Base-by-base conservation (phyloP, 164 flowering plant genomes). In the Tinospora cordifolia region DNA sequence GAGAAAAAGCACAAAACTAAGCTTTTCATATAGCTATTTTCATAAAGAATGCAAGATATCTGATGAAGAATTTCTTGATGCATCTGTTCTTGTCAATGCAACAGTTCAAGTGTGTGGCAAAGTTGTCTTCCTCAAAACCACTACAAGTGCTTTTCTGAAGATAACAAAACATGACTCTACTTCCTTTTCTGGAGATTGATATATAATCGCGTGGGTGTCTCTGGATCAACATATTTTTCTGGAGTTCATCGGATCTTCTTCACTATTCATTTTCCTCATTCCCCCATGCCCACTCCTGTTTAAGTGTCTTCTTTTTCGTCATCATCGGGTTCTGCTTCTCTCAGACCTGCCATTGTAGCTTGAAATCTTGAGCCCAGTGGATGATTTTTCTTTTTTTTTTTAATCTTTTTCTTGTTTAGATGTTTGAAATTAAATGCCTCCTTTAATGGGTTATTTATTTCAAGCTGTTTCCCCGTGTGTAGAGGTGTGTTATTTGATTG, bases 61-160 rank as follows among this genome's bases (percentile, higher is more conserved):
- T 11, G 62, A 3, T 51, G 24, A 14, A 22, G 41, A 21, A 39
- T 67, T 51, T 40, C 63, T 38, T 10, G 30, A 34, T 39, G 19
- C 57, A 6, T 27, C n/a, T 27, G 63, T 5, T 65, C 51, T 68
- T 63, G 54, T 72, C 68, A 34, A 60, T 51, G 26, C 74, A 15
- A 49, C 87, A 89, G 94, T 86, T 84, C 41, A 83, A 87, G 71
- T 73, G 76, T 62, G 91, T 89, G 30, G 90, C 89, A 6, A 39
- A 78, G 8, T 77, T 89, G 67, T 70, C 85, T 51, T 84, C 91
- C 1, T 83, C 83, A 17, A 78, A 74, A 75, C 75, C 81, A 40
- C 82, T 70, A 2, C 78, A 81, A 44, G 76, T 79, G 17, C 85
- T 86, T 17, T 87, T 87, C 79, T 79, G 67, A 80, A 36, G 70